Percentiles rank a stretch among this genome's conserved stretches.
These are phyloP conservation scores for Wallacemonas sp. DNA, from an alignment of 208 protist species.

Conservation along the genomic window DNA sequence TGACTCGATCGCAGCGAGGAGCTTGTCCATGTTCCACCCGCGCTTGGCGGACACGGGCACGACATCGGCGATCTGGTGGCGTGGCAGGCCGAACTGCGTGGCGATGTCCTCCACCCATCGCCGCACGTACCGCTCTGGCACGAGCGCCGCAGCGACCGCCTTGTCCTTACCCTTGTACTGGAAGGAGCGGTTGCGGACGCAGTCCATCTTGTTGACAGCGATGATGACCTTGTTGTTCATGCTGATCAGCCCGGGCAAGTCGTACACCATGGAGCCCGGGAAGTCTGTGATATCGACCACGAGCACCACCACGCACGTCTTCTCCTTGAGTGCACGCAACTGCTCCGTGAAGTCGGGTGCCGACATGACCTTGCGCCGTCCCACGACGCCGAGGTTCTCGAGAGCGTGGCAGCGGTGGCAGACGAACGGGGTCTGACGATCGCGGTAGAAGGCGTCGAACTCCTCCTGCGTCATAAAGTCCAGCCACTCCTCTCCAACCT, in stretches of 20 bases:
- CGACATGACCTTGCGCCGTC: slow-evolving; percentile 83
- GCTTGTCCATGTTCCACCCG: slow-evolving; percentile 85
- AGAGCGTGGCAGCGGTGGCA: slow-evolving; percentile 89
- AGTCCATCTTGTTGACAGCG: slow-evolving; percentile 92
- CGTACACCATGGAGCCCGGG: slow-evolving; percentile 89
- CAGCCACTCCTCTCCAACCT: slow-evolving; percentile 91
- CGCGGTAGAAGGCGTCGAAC: slow-evolving; percentile 89
- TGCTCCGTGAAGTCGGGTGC: slow-evolving; percentile 90
- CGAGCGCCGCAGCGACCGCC: slow-evolving; percentile 62
- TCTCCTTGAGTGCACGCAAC: slow-evolving; percentile 79
- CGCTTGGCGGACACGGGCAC: slow-evolving; percentile 88
- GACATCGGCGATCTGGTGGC: slow-evolving; percentile 70
- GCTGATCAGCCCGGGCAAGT: slow-evolving; percentile 87
- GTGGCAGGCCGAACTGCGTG: slow-evolving; percentile 75
- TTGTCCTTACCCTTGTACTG: slow-evolving; percentile 78
- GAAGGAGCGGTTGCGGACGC: slow-evolving; percentile 82
- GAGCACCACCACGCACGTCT: slow-evolving; percentile 82
- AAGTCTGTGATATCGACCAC: slow-evolving; percentile 93
- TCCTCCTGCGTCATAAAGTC: slow-evolving; percentile 95
- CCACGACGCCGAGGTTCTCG: slow-evolving; percentile 82
- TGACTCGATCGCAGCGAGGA: slow-evolving; percentile 73
- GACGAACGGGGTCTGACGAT: slow-evolving; percentile 65
- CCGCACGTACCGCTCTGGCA: slow-evolving; percentile 73
- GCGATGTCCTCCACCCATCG: slow-evolving; percentile 86
- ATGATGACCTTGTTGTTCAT: slow-evolving; percentile 94